Conservation (phyloP, 345 rosid species). For the Eucalyptus polyanthemos region DNA sequence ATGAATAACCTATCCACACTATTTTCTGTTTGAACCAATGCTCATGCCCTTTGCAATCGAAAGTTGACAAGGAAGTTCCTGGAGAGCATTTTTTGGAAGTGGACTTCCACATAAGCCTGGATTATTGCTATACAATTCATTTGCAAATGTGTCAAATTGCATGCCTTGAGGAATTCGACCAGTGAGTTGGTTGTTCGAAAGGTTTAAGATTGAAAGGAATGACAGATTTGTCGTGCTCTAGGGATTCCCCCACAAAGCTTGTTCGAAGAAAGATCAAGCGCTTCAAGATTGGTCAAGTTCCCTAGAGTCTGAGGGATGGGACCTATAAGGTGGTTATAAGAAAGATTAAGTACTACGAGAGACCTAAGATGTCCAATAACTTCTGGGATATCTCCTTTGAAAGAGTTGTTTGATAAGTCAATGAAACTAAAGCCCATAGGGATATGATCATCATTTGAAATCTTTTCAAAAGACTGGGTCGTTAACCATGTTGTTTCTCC, state of each 20-base stretch:
- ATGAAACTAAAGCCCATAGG: too few species aligned
- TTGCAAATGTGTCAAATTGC: too few species aligned
- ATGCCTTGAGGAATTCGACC: neutral
- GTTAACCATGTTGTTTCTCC: too few species aligned
- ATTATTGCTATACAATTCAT: fast-evolving
- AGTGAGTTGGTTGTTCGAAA: fast-evolving
- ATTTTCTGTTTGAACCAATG: neutral
- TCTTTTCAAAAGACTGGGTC: too few species aligned
- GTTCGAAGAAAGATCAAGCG: neutral
- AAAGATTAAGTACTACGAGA: fast-evolving
- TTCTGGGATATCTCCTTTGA: fast-evolving
- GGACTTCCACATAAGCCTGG: neutral
- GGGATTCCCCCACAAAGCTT: neutral
- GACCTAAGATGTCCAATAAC: fast-evolving
- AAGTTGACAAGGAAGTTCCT: fast-evolving
- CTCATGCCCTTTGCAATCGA: fast-evolving
- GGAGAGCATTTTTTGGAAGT: neutral
- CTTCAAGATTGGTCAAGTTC: fast-evolving
- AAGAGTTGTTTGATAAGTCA: neutral
- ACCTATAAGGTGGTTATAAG: neutral
- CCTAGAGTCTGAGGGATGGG: neutral
- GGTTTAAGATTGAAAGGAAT: neutral
- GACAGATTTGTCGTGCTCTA: fast-evolving
- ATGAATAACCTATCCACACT: neutral
- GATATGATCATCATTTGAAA: too few species aligned